Evolutionary conservation across 208 protist species (phyloP).

Genomic region (Tritrichomonas foetus): DNA sequence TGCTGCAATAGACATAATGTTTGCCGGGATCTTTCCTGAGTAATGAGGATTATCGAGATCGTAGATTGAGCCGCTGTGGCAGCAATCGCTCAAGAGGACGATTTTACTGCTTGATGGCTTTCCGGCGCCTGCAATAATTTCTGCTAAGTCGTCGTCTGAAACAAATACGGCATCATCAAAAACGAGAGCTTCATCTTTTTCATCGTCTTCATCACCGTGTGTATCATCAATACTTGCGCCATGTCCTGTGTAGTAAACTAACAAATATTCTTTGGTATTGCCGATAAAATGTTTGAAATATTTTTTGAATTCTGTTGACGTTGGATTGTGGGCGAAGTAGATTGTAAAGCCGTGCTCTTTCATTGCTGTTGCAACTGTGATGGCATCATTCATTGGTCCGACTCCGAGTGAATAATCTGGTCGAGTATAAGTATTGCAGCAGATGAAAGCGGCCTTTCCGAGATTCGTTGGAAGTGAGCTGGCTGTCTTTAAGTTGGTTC

Average conservation of each 20-base stretch:
- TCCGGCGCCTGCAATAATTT: neutral
- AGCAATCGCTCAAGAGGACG: neutral
- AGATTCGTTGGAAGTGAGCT: neutral
- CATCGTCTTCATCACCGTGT: constrained; percentile 20
- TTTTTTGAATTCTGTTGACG: neutral
- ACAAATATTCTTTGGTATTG: neutral
- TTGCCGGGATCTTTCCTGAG: neutral
- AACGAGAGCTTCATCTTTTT: neutral
- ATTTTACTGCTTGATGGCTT: neutral
- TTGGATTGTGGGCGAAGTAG: neutral
- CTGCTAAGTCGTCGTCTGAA: neutral
- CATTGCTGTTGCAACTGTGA: too few species aligned
- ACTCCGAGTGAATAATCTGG: neutral
- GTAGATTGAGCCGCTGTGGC: neutral
- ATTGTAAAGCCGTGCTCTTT: neutral
- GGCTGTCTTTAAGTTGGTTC: neutral
- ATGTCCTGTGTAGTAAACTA: neutral
- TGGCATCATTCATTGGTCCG: neutral
- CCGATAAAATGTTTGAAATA: neutral
- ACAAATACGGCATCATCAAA: neutral
- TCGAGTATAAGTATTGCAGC: neutral
- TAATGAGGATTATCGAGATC: neutral
- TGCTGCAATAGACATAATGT: neutral
- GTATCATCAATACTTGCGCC: neutral
- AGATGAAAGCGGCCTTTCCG: neutral